These are phyloP conservation scores for Mortierella sp. DNA, from an alignment of 371 early-diverging fungal genomes.

Conservation along the genomic window DNA sequence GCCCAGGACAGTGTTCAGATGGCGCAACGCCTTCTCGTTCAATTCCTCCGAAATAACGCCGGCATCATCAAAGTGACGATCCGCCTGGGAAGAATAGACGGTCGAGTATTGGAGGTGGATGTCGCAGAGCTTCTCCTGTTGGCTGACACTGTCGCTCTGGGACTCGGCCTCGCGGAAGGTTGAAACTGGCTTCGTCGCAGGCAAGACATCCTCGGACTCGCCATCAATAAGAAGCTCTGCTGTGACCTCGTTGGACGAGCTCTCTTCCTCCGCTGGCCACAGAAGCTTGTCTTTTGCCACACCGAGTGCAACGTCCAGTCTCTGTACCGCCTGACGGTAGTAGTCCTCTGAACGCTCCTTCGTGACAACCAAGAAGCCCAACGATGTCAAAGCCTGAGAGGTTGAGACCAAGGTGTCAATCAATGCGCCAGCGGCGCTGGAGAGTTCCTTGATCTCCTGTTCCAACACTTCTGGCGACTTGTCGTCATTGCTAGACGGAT, in stretches of 20 bases:
- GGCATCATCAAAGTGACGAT: constrained; percentile 62
- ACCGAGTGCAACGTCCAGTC: constrained; percentile 51
- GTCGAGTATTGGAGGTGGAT: constrained; percentile 67
- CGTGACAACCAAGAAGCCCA: constrained; percentile 52
- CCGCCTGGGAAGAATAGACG: constrained; percentile 65
- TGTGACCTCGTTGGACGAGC: constrained; percentile 13
- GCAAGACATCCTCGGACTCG: constrained; percentile 30
- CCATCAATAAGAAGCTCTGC: constrained; percentile 22
- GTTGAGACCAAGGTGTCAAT: constrained; percentile 64
- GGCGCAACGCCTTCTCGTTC: constrained; percentile 60
- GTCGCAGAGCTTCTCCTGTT: constrained; percentile 52
- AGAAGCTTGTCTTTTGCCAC: constrained; percentile 39
- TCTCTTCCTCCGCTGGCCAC: constrained; percentile 35
- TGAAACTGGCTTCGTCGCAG: constrained; percentile 37
- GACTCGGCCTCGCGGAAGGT: constrained; percentile 49
- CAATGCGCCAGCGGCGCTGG: constrained; percentile 53
- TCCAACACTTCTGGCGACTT: constrained; percentile 42
- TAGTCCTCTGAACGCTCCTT: constrained; percentile 39
- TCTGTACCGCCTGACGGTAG: constrained; percentile 52
- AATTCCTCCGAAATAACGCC: constrained; percentile 52
- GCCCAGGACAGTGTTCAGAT: constrained; percentile 62
- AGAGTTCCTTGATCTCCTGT: constrained; percentile 43
- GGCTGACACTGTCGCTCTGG: constrained; percentile 22
- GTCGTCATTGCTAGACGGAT: constrained; percentile 10
- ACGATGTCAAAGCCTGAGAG: constrained; percentile 55